Evolutionary conservation across 345 rosid species (phyloP), one percentile per base, ranked within the genome.

Genomic region (Trapa incisa): DNA sequence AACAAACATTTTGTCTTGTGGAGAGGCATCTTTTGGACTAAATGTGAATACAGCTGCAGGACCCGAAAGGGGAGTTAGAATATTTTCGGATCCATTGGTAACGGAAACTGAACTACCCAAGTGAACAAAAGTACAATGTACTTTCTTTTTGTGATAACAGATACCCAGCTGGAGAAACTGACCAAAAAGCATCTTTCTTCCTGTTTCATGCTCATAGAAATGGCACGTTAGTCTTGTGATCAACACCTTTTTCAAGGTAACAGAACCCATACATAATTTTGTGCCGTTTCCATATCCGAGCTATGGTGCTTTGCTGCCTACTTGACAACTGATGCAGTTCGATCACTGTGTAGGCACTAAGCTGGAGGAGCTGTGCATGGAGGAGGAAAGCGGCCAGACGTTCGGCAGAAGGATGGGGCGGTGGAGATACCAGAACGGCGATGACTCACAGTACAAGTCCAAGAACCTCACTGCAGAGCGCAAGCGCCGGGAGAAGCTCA

Each of bases 401-500:
- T 54, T n/a, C 60, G 22, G 60, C 8, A 78, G 75, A 65, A 79
- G 80, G 69, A 70, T 75, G 67, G 78, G 69, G 12, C 45, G 70
- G 42, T 71, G 54, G 42, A 77, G 76, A 69, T 67, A 32, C 11
- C 36, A 15, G 65, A 72, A 69, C 1, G 66, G 74, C 37, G 86
- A 79, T 8, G 80, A 73, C 6, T 32, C 48, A 13, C 70, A 37
- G 35, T 88, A 37, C 82, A 89, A 78, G 75, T 91, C 95, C 35
- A 83, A 82, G 80, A 89, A 94, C 71, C 97, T 94, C 42, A 50
- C 75, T 4, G 91, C 96, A 0, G 97, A 94, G 84, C 82, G 99
- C 71, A 78, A 77, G 50, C 77, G 99, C 75, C 79, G 97, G 74
- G 70, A 84, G 80, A 94, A 87, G 76, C 89, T 94, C 67, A 86